Percentiles rank a stretch among this genome's conserved stretches.
Conservation (phyloP, 2,329 filamentous ascomycete species). For the Neofusicoccum parvum region DNA sequence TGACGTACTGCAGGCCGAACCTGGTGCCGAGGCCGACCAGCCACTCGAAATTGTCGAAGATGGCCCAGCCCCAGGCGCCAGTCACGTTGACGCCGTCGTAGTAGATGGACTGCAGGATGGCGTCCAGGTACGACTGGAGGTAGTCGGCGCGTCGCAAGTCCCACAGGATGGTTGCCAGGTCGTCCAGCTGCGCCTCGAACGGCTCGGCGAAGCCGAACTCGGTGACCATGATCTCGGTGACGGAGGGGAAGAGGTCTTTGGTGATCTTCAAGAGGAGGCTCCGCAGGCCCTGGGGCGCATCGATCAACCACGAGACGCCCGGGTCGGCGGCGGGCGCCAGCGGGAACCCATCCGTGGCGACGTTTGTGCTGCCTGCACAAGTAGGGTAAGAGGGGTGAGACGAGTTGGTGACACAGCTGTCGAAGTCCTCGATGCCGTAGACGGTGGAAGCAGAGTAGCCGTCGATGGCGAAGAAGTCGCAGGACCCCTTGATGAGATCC, state of each 20-base stretch:
- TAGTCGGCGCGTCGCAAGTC: constrained; percentile 45
- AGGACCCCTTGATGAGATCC: constrained; percentile 45
- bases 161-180: constrained; percentile 39
- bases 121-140: constrained; percentile 45
- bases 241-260: constrained; percentile 44
- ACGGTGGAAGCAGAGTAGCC: constrained; percentile 34
- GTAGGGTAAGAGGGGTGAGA: constrained; percentile 45
- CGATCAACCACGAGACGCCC: constrained; percentile 46
- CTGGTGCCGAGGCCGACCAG: constrained; percentile 37
- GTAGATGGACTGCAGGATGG: constrained; percentile 41
- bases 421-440: constrained; percentile 30
- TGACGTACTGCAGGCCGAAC: constrained; percentile 48
- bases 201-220: constrained; percentile 49
- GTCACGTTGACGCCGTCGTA: constrained; percentile 46
- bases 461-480: constrained; percentile 49
- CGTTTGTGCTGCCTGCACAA: constrained; percentile 40
- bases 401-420: constrained; percentile 43
- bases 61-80: constrained; percentile 46
- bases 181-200: constrained; percentile 38
- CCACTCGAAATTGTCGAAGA: constrained; percentile 49
- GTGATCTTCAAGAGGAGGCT: constrained; percentile 47
- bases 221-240: constrained; percentile 44
- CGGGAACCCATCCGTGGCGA: constrained; percentile 47
- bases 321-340: constrained; percentile 48
- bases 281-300: constrained; percentile 43